These are phyloP conservation scores for Pythium periplocum DNA, from an alignment of 352 stramenopile species.

Conservation along the genomic window DNA sequence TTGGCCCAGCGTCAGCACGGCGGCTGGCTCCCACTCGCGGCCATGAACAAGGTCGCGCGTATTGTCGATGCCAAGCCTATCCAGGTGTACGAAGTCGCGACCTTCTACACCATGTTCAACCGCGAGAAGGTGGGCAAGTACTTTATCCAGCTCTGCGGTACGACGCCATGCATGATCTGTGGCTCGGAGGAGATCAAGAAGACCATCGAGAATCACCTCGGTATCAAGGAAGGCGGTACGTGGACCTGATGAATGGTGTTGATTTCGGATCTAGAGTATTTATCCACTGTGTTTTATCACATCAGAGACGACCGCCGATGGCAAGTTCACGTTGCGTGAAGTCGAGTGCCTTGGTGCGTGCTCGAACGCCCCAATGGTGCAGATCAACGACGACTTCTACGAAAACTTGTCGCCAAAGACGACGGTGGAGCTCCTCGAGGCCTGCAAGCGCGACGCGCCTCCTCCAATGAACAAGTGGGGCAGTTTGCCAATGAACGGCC, in stretches of 20 bases:
- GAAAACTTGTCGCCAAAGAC: constrained; percentile 98
- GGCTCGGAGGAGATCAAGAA: constrained; percentile 99
- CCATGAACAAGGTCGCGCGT: constrained; percentile 99
- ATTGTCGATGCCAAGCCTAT: constrained; percentile 96
- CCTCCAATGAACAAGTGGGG: constrained; percentile 97
- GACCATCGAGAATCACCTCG: constrained; percentile 96
- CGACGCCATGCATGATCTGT: constrained; percentile 99
- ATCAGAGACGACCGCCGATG: constrained; percentile 72
- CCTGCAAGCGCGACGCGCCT: constrained; percentile 91
- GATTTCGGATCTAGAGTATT: not conserved
- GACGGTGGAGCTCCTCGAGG: constrained; percentile 95
- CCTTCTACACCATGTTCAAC: constrained; percentile 99
- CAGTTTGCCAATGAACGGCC: constrained; percentile 98
- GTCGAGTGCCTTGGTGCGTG: constrained; percentile 99
- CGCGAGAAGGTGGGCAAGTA: constrained; percentile 93
- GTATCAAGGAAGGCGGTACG: constrained; percentile 94
- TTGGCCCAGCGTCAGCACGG: constrained; percentile 95
- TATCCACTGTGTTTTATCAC: too few relatives aligned
- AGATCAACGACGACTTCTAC: constrained; percentile 99
- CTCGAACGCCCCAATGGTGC: constrained; percentile 99
- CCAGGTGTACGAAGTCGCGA: constrained; percentile 98
- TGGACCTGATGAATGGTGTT: constrained; percentile 5
- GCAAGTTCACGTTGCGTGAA: constrained; percentile 93
- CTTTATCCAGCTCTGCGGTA: constrained; percentile 97
- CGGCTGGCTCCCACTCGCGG: constrained; percentile 96